Percentiles rank a stretch among this genome's conserved stretches.
Evolutionary conservation across 495 filamentous ascomycete genomes (phyloP).

Genomic region (Aspergillus leporis): DNA sequence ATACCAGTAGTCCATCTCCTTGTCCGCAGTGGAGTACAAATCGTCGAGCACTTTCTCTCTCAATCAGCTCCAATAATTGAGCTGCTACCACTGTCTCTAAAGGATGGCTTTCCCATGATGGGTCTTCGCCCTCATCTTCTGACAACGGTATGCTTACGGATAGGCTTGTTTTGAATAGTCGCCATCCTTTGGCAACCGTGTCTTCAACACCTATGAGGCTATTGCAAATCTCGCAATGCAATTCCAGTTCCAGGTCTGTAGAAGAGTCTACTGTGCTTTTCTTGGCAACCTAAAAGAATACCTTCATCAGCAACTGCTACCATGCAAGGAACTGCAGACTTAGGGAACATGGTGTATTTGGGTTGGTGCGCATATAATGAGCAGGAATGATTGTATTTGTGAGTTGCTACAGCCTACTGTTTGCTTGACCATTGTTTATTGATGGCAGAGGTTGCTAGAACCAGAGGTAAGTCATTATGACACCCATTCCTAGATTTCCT

Average conservation of each 20-base stretch:
- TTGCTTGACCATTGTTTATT: background rate
- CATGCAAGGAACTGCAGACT: background rate
- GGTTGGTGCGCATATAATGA: background rate
- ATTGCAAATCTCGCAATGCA: constrained; percentile 45
- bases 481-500: background rate
- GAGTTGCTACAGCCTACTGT: constrained; percentile 1
- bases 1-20: constrained; percentile 44
- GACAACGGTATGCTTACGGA: constrained; percentile 23
- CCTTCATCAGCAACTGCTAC: constrained; percentile 19
- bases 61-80: constrained; percentile 52
- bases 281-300: constrained; percentile 21
- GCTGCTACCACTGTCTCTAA: constrained; percentile 54
- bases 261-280: constrained; percentile 9
- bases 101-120: constrained; percentile 37
- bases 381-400: constrained; percentile 1
- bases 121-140: background rate
- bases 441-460: background rate
- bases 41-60: constrained; percentile 47
- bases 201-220: constrained; percentile 47
- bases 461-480: background rate
- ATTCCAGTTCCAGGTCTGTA: constrained; percentile 14
- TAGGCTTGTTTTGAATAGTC: constrained; percentile 54
- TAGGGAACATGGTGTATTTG: background rate
- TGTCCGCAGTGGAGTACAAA: constrained; percentile 48
- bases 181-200: constrained; percentile 38